Base-by-base conservation (phyloP, 768 basidiomycete genomes). In the Phanerodontia chrysosporium region DNA sequence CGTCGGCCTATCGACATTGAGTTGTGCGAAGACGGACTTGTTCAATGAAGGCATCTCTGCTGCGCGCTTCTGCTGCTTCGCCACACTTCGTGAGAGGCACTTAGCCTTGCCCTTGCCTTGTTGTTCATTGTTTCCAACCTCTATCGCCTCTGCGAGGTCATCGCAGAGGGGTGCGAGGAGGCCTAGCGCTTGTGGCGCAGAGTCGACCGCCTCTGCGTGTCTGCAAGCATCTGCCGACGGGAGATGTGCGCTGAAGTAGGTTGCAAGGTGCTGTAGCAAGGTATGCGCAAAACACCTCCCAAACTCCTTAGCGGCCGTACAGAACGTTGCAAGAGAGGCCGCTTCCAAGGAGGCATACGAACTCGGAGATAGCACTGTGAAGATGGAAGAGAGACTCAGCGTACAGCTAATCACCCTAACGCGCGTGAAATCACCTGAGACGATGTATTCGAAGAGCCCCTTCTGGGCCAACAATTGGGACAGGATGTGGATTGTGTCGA, bases 1-100 rank as follows among this genome's bases (percentile, higher is more conserved):
- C 8, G 29, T 39, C 3, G 79, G 78, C 2, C 70, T 63, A 7
- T 45, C 49, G 1, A 59, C 28, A 1, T 67, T 67, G 21, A 78
- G 61, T 29, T 57, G 69, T 5, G 59, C 63, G 46, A 80, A 75
- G 0, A 65, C 67, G 7, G 63, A 51, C 12, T 36, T 24, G 42
- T 80, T 66, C 10, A 75, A 44, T 1, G 25, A 0, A 14, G 59
- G 29, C 2, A 21, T 42, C 58, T 54, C 55, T 10, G 16, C 25
- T 39, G 54, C 60, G 60, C 65, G 36, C 62, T 64, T 65, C 58
- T 70, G 39, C 54, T 45, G 53, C 68, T 68, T 61, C 25, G 30
- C 46, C 35, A 30, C 45, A 27, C 48, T 42, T 18, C 51, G 60
- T 24, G 51, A 16, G 13, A 30, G 14, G n/a, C 51, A 35, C 39